Base-by-base conservation (phyloP, 331 rosid genomes). In the Malus hybrid region DNA sequence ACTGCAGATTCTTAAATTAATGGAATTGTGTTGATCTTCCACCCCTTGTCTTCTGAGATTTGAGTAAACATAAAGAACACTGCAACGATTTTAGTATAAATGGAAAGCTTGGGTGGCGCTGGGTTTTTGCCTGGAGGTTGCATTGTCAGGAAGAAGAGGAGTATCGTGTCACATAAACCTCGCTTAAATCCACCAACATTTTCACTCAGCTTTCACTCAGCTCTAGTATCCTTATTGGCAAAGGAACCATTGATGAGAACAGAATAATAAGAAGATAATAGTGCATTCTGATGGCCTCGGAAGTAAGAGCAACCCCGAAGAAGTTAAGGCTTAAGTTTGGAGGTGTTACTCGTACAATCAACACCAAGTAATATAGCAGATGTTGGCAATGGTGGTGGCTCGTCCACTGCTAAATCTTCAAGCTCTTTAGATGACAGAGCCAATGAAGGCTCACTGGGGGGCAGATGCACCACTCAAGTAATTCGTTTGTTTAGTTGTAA, bases 331-430 rank as follows among this genome's bases (percentile, higher is more conserved):
- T 84, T 57, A 81, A 81, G 79, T 78, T 85, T 53, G 82, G 86
- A 71, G 86, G 84, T 65, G 77, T 82, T 68, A 85, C 86, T 55
- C 84, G 9, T 68, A 82, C 86, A 68, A 82, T 85, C 63, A 82
- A 78, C 10, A 16, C 81, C 28, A 81, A 62, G 30, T 68, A 32
- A 32, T 29, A 8, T 58, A 20, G 15, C 53, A 3, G 78, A 74
- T 60, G 32, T 63, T 42, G 28, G 44, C 63, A 19, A 13, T 26
- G 69, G 26, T 53, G 29, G 65, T 42, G 69, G 75, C 72, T 62
- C 76, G 26, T 67, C 58, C 20, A 60, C 22, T 5, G 5, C 13
- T 44, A 71, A 67, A 53, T 66, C 82, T 67, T 44, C 66, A 34
- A 11, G 18, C 63, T 18, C 32, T 28, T 46, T 32, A 2, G 19